These are phyloP conservation scores for Bacidia rubella DNA, from an alignment of 495 filamentous ascomycete species.

Conservation along the genomic window DNA sequence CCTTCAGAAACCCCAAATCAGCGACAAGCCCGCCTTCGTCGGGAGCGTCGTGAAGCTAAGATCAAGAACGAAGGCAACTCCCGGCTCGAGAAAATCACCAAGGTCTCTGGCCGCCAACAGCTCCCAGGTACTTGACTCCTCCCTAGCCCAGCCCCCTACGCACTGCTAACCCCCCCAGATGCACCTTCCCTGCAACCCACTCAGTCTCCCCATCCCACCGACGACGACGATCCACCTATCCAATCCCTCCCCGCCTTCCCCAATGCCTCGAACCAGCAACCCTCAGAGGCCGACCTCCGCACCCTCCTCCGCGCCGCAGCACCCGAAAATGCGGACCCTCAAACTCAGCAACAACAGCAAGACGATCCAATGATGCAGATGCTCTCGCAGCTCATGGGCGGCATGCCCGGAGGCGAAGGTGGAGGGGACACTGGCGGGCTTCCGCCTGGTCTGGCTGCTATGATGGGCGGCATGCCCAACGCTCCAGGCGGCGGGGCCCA, in stretches of 20 bases:
- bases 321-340: slow-evolving; percentile 21
- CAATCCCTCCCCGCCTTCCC: slow-evolving; percentile 53
- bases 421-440: slow-evolving; percentile 9
- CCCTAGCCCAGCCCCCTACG: not conserved
- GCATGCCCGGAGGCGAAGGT: slow-evolving; percentile 24
- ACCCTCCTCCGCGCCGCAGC: slow-evolving; percentile 28
- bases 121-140: slow-evolving; percentile 20
- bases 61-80: slow-evolving; percentile 68
- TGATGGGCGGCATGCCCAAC: slow-evolving; percentile 22
- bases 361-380: slow-evolving; percentile 51
- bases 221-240: slow-evolving; percentile 51
- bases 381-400: slow-evolving; percentile 45
- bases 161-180: slow-evolving; percentile 22
- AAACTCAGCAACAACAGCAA: slow-evolving; percentile 20
- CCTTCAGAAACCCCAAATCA: slow-evolving; percentile 39
- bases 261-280: slow-evolving; percentile 18
- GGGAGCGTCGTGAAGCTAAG: slow-evolving; percentile 83
- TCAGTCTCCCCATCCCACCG: slow-evolving; percentile 10
- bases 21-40: slow-evolving; percentile 67
- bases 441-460: slow-evolving; percentile 22
- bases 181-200: slow-evolving; percentile 13
- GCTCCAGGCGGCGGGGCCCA: slow-evolving; percentile 20
- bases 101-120: slow-evolving; percentile 53
- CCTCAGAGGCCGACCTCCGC: slow-evolving; percentile 24
- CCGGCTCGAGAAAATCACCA: slow-evolving; percentile 75